phyloP scores from a whole-genome alignment of 75 land plant genomes.

The Chamaecyparis obtusa region DNA sequence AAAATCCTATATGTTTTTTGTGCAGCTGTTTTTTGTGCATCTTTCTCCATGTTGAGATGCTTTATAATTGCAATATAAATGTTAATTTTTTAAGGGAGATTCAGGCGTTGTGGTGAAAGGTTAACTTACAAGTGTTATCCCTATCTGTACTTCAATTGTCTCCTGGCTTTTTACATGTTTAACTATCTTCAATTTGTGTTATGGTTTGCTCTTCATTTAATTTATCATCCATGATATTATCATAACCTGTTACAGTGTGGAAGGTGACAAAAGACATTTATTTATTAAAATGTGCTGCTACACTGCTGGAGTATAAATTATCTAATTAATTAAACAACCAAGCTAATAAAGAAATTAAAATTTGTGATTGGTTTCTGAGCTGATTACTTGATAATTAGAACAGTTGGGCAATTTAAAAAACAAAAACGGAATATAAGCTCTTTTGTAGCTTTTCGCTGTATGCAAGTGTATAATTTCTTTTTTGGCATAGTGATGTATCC shows the following conservation, averaged over 20 bases:
- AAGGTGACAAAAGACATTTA: background rate
- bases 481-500: background rate
- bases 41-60: background rate
- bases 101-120: background rate
- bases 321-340: background rate
- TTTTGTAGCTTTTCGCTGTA: background rate
- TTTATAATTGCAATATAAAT: background rate
- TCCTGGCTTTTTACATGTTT: no score
- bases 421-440: background rate
- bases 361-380: background rate
- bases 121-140: background rate
- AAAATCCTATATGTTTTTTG: background rate
- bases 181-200: background rate
- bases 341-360: background rate
- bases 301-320: background rate
- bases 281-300: background rate
- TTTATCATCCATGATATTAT: background rate
- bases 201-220: background rate
- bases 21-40: background rate
- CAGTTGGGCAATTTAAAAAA: background rate
- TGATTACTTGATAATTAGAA: background rate
- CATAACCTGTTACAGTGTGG: background rate
- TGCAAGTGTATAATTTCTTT: background rate
- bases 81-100: background rate
- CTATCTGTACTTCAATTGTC: background rate